Evolutionary conservation across 2,329 filamentous ascomycete species (phyloP).

Genomic region (Pseudogymnoascus pannorum): DNA sequence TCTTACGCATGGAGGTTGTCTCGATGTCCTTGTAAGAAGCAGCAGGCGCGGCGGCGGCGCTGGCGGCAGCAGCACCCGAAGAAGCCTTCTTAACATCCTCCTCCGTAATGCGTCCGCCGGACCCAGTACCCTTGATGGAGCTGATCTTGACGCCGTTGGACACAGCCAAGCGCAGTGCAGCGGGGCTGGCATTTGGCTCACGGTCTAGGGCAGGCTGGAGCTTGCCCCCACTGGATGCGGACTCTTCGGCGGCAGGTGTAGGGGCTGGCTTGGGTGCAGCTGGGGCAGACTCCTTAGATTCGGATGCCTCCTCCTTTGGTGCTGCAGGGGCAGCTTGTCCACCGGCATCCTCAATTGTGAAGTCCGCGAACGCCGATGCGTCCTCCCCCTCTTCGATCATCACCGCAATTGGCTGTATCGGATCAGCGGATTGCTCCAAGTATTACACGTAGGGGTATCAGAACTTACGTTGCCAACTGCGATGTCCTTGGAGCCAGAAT

Average conservation of each 20-base stretch:
- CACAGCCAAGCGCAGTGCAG: slow-evolving; percentile 73
- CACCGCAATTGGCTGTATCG: slow-evolving; percentile 78
- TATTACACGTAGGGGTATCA: slow-evolving; percentile 11
- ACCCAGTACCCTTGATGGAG: slow-evolving; percentile 78
- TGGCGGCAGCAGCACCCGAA: slow-evolving; percentile 39
- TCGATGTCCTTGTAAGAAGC: slow-evolving; percentile 77
- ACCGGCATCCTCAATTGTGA: slow-evolving; percentile 83
- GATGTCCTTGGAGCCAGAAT: slow-evolving; percentile 88
- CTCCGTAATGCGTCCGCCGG: slow-evolving; percentile 80
- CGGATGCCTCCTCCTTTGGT: slow-evolving; percentile 58
- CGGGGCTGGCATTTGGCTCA: slow-evolving; percentile 63
- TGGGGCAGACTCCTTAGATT: slow-evolving; percentile 50
- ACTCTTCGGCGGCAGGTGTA: slow-evolving; percentile 52
- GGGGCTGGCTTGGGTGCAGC: slow-evolving; percentile 52
- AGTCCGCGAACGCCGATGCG: slow-evolving; percentile 79
- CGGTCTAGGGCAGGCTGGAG: slow-evolving; percentile 81
- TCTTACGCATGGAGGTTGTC: slow-evolving; percentile 92
- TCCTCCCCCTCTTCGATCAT: slow-evolving; percentile 89
- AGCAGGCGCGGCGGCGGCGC: slow-evolving; percentile 42
- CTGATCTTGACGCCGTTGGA: slow-evolving; percentile 76
- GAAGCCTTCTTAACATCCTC: slow-evolving; percentile 86
- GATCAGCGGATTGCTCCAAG: slow-evolving; percentile 21
- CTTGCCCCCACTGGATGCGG: slow-evolving; percentile 64
- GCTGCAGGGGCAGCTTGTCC: slow-evolving; percentile 64
- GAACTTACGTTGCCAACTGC: slow-evolving; percentile 83